These are phyloP conservation scores for Eucalyptus regnans DNA, from an alignment of 345 rosid species.

Conservation along the genomic window DNA sequence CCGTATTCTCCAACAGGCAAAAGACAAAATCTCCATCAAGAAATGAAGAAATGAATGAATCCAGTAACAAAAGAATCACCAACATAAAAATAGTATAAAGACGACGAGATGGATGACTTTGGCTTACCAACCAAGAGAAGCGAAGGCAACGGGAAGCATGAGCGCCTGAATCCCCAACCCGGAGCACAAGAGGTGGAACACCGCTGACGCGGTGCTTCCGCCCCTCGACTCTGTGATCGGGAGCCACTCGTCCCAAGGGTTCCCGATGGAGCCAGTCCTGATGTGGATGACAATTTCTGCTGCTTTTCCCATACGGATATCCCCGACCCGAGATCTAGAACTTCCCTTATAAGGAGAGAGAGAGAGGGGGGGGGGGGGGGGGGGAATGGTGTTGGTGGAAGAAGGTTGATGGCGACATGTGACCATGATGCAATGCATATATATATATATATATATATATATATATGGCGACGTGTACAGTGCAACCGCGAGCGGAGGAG, in stretches of 20 bases:
- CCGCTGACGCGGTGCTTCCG: conserved; percentile 1
- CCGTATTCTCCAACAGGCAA: not conserved
- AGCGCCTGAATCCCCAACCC: conserved; percentile 17
- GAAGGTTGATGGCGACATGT: not conserved
- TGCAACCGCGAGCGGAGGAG: not conserved
- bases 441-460: not conserved
- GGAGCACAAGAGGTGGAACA: conserved; percentile 8
- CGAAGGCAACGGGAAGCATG: conserved; percentile 8
- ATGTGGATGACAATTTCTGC: not conserved
- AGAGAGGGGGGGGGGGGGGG: not conserved
- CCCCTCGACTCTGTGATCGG: conserved; percentile 10
- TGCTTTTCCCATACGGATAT: not conserved
- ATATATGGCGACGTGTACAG: not conserved
- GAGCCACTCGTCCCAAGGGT: not conserved
- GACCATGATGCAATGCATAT: not conserved
- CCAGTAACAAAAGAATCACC: not conserved
- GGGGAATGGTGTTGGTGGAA: not conserved
- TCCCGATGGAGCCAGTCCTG: not conserved
- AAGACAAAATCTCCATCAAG: not conserved
- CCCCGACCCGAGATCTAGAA: not conserved
- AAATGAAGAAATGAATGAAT: not conserved
- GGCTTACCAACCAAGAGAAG: conserved; percentile 8
- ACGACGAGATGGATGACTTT: not conserved
- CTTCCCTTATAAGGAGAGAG: not conserved
- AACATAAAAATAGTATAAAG: not conserved